Conservation (phyloP, 148 eudicot genomes). For the Chenopodium album region DNA sequence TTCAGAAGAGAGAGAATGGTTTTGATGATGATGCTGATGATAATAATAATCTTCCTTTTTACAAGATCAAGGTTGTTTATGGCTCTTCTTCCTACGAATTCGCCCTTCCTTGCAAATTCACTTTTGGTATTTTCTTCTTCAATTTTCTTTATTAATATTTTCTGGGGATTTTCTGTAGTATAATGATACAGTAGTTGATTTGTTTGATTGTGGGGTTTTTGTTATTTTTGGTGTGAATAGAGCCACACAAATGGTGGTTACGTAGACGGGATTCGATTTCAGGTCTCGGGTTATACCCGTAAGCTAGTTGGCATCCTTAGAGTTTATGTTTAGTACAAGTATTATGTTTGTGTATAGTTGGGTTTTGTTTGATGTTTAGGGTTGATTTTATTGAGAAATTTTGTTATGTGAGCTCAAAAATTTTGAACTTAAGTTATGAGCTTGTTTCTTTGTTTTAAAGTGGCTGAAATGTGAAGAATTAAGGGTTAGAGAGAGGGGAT, state of each 20-base stretch:
- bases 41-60: slow-evolving; percentile 16
- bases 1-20: slow-evolving; percentile 46
- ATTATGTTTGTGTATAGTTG: too few relatives aligned
- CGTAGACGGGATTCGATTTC: too few relatives aligned
- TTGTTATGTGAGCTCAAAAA: neutral
- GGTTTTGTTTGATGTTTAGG: neutral
- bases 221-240: neutral
- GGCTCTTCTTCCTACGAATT: slow-evolving; percentile 50
- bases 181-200: neutral
- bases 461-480: neutral
- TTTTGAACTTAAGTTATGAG: neutral
- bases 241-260: too few relatives aligned
- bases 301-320: too few relatives aligned
- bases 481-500: neutral
- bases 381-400: neutral
- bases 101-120: slow-evolving; percentile 41
- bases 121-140: slow-evolving; percentile 49
- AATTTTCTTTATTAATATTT: neutral
- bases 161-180: neutral
- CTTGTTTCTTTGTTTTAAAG: neutral
- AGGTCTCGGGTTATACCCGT: too few relatives aligned
- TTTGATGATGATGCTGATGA: slow-evolving; percentile 13
- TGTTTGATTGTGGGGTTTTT: neutral
- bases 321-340: too few relatives aligned
- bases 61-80: slow-evolving; percentile 55